Evolutionary conservation across 2,329 filamentous ascomycete genomes (phyloP), one percentile per base, ranked within the genome.

Genomic region (Fusarium duplospermum): DNA sequence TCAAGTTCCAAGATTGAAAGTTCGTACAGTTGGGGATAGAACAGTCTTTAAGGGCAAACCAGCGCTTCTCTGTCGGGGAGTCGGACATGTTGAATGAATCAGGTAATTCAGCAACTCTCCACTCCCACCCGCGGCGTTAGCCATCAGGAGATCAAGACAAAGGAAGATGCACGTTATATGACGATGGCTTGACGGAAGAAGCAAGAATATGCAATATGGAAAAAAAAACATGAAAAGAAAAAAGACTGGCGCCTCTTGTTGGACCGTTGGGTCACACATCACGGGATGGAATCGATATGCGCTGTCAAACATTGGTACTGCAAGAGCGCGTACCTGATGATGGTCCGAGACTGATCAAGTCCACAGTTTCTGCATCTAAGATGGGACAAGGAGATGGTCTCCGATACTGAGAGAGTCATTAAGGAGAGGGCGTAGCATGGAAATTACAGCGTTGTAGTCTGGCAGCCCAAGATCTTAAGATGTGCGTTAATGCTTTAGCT

Each of bases 201-300:
- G 29, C 35, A 62, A 62, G 35, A 66, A 56, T 50, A 54, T n/a
- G 18, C 31, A 35, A 56, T 56, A 20, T 3, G 54, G 20, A 1
- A 57, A 36, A 57, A 36, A 8, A 57, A 56, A 33, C 11, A 56
- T 22, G 13, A 22, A 27, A 33, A 33, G 24, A 4, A 24, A 27
- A 59, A 24, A 59, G 22, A 66, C 50, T 56, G 18, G 24, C 33
- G 57, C 36, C 13, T 59, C 27, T 27, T 16, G 69, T 70, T 64
- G 56, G 56, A 52, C 59, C 33, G 57, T 64, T 40, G 24, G 27
- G 27, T 31, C 47, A 31, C 18, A 31, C 42, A 45, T 74, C 72
- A 72, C 69, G 66, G 65, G 72, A 75, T 31, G 57, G 40, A 62
- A 40, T 62, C 20, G 38, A 58, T 36, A 67, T 74, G 69, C 57